Evolutionary conservation across 345 rosid genomes (phyloP), one percentile per base, ranked within the genome.

Genomic region (Syzygium oleosum): DNA sequence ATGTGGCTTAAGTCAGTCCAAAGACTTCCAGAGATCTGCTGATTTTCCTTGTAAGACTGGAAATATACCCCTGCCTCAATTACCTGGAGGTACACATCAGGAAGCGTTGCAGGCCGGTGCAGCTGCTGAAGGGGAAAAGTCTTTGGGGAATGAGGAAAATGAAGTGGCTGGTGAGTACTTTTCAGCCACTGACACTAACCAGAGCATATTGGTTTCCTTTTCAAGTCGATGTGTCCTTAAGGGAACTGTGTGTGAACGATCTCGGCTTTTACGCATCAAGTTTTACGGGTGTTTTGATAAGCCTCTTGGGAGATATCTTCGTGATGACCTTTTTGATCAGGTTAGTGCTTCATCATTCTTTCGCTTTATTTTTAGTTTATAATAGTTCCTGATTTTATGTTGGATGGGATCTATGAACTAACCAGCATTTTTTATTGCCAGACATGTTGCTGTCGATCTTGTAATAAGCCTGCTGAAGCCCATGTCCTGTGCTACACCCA

Each of bases 241-340:
- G 91, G 96, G 96, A 91, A 89, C 94, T 85, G 97, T 95, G n/a
- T 97, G 99, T 84, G 99, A 98, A 92, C 95, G 98, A 11, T 95
- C 99, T 54, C 94, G 98, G 52, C 97, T 95, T 84, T 86, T 96
- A 87, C 96, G 99, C 86, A 96, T 98, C 85, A 98, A 98, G 92
- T 98, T 96, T 88, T 98, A 98, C 86, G 98, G 99, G 59, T 93
- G 94, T 58, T 98, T 94, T 93, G 99, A 98, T 91, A 98, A 95
- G 90, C 99, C 99, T 87, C 98, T 98, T 17, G 99, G 99, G 84
- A 94, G 92, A 92, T 97, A 95, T 90, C 93, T 98, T 84, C 94
- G 90, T 43, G 95, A 94, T 91, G 98, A 97, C 88, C 94, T 98
- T 83, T 98, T 98, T 89, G 91, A 97, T 89, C 95, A 96, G 98